These are phyloP conservation scores for Lophiostoma macrostomum DNA, from an alignment of 495 filamentous ascomycete species.

Conservation along the genomic window DNA sequence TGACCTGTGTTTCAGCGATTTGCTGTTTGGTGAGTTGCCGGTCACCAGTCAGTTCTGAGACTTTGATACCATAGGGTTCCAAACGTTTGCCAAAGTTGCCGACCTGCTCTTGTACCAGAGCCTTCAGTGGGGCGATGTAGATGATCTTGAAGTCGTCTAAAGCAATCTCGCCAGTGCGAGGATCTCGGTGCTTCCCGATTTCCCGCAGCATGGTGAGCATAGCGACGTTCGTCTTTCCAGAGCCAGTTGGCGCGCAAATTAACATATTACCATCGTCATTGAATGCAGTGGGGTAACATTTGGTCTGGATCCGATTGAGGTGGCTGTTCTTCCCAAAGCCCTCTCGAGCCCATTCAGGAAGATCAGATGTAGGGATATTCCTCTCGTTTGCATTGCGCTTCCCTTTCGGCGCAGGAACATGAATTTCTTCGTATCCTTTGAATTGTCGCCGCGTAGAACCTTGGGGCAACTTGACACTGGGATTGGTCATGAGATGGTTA, in stretches of 20 bases:
- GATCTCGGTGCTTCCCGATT: constrained; percentile 91
- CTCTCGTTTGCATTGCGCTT: constrained; percentile 76
- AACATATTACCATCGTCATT: constrained; percentile 96
- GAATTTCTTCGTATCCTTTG: constrained; percentile 98
- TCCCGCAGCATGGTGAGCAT: constrained; percentile 96
- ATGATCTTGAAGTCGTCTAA: constrained; percentile 97
- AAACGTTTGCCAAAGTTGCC: constrained; percentile 93
- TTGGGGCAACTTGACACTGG: constrained; percentile 90
- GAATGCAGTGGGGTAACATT: constrained; percentile 87
- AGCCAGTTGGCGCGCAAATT: constrained; percentile 94
- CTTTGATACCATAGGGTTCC: constrained; percentile 85
- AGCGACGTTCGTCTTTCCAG: constrained; percentile 97
- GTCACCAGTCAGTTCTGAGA: constrained; percentile 93
- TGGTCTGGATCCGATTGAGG: constrained; percentile 92
- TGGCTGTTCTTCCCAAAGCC: constrained; percentile 80
- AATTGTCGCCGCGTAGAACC: constrained; percentile 92
- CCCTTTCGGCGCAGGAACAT: constrained; percentile 86
- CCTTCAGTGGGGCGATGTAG: constrained; percentile 91
- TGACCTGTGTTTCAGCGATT: constrained; percentile 95
- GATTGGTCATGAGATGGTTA: constrained; percentile 97
- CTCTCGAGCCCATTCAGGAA: constrained; percentile 86
- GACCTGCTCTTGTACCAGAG: constrained; percentile 93
- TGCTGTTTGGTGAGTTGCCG: constrained; percentile 98
- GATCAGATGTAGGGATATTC: constrained; percentile 73
- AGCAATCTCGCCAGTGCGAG: constrained; percentile 81